Evolutionary conservation across 1,284 basidiomycete genomes (phyloP), one percentile per base, ranked within the genome.

Genomic region (Fomitopsis palustris): DNA sequence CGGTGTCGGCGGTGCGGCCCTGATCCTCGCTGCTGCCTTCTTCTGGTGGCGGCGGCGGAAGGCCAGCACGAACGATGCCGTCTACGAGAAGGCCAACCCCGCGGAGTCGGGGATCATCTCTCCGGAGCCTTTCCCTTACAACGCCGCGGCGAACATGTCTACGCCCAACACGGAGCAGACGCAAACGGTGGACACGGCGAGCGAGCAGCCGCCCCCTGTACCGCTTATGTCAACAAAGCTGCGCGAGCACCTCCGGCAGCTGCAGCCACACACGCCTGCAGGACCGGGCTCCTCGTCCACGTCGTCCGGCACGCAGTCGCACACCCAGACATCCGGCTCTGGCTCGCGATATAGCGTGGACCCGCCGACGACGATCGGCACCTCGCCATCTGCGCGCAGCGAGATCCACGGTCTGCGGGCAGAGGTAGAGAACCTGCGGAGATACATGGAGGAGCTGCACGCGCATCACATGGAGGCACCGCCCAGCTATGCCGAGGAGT

Each of bases 341-440:
- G 25, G 45, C 8, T 25, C 45, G 14, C 14, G 31, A 39, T 67
- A 65, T 41, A 67, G 66, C 53, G 39, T 58, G 10, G 64, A 68
- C 4, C 68, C 65, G 14, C 63, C 66, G 2, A 64, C 66, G 25
- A 55, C 60, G 0, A n/a, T 43, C n/a, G 33, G 52, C 2, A 35
- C 57, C 17, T 25, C 31, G 38, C 17, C 17, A 19, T 42, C 41
- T 9, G 65, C 68, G 27, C 64, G 68, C 35, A 60, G 59, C 31
- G 68, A 67, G 31, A 64, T 71, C 9, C n/a, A 59, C 3, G 63
- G 62, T 6, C 56, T 70, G 45, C 64, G 67, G 10, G 49, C 62
- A 8, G 70, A 71, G 59, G 67, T 71, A 33, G 66, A 68, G 61
- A 67, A 69, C 42, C 53, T 71, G 54, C 58, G 70, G 55, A 56